Conservation (phyloP, 495 filamentous ascomycete genomes). For the Xylaria bambusicola region DNA sequence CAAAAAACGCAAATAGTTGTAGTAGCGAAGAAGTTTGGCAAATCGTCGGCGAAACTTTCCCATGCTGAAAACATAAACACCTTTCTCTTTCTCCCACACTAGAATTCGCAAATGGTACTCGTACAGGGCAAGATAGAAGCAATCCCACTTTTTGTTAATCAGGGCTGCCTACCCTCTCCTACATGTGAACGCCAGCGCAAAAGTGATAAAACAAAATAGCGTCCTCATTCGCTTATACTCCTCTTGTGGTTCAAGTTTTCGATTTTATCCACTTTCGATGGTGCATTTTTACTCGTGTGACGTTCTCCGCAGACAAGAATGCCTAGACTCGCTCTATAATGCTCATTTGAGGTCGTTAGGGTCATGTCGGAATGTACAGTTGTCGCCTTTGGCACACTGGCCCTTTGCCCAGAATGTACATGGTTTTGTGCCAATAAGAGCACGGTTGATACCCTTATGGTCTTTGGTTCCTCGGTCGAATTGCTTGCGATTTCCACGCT, state of each 20-base stretch:
- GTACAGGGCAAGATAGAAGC: constrained; percentile 7
- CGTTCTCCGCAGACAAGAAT: neutral
- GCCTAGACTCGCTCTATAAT: neutral
- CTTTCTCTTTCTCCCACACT: too few relatives aligned
- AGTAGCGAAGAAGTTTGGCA: too few relatives aligned
- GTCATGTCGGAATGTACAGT: constrained; percentile 81
- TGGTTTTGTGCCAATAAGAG: constrained; percentile 55
- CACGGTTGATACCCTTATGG: constrained; percentile 46
- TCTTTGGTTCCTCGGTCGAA: constrained; percentile 27
- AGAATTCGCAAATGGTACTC: neutral
- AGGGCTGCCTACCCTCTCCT: too few relatives aligned
- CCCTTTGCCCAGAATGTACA: constrained; percentile 80
- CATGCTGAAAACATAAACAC: neutral
- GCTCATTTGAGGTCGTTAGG: constrained; percentile 27
- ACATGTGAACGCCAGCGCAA: neutral
- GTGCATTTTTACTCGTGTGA: too few relatives aligned
- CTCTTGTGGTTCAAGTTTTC: too few relatives aligned
- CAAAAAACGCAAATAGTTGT: too few relatives aligned
- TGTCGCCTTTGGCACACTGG: constrained; percentile 79
- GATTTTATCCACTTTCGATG: too few relatives aligned
- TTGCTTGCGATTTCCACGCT: constrained; percentile 30
- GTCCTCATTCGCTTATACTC: too few relatives aligned
- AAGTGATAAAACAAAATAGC: neutral
- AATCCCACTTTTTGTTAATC: too few relatives aligned
- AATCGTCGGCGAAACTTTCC: too few relatives aligned